These are phyloP conservation scores for Trichoderma asperellum DNA, from an alignment of 2,329 filamentous ascomycete species.

Conservation along the genomic window DNA sequence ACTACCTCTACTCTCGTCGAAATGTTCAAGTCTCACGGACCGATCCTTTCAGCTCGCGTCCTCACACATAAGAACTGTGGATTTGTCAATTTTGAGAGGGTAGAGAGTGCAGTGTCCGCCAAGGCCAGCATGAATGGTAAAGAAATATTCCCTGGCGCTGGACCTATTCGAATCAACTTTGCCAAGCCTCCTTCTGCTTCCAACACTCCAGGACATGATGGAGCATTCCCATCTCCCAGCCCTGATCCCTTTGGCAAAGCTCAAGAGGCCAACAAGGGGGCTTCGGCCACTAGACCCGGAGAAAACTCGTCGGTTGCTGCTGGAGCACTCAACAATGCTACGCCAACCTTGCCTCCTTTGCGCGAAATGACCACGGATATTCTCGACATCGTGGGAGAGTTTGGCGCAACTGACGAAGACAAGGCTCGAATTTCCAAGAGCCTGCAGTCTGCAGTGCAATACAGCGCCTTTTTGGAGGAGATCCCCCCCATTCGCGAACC, in stretches of 20 bases:
- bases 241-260: slow-evolving; percentile 77
- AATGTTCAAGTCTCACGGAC: slow-evolving; percentile 92
- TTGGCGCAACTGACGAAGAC: slow-evolving; percentile 84
- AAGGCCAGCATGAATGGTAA: slow-evolving; percentile 90
- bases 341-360: slow-evolving; percentile 72
- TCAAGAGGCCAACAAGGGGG: slow-evolving; percentile 49
- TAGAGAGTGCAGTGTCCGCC: slow-evolving; percentile 88
- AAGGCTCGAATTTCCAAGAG: slow-evolving; percentile 70
- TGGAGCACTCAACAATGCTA: slow-evolving; percentile 43
- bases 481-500: slow-evolving; percentile 90
- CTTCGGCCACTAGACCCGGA: slow-evolving; percentile 40
- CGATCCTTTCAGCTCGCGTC: slow-evolving; percentile 88
- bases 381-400: slow-evolving; percentile 80
- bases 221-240: slow-evolving; percentile 86
- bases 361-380: slow-evolving; percentile 82
- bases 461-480: slow-evolving; percentile 73
- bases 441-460: slow-evolving; percentile 78
- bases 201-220: slow-evolving; percentile 85
- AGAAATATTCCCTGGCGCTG: slow-evolving; percentile 96
- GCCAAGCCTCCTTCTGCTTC: slow-evolving; percentile 92
- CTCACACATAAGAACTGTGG: slow-evolving; percentile 98
- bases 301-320: slow-evolving; percentile 42
- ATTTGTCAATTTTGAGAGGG: slow-evolving; percentile 94
- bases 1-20: slow-evolving; percentile 93
- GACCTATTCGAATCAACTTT: slow-evolving; percentile 93